Conservation (phyloP, 371 early-diverging fungal genomes). For the Mucor indicus region DNA sequence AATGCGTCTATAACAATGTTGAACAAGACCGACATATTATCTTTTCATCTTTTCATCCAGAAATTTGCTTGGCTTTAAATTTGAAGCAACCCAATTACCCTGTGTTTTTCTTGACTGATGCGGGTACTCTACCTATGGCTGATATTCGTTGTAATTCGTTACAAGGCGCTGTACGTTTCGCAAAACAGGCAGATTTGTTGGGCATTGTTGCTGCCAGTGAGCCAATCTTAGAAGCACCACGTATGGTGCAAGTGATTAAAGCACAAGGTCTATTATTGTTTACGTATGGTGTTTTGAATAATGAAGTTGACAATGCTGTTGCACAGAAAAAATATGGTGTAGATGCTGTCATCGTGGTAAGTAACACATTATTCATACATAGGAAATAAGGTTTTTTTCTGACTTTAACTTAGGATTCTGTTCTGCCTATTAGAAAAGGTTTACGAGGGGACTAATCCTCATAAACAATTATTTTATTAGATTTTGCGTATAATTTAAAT, state of each 20-base stretch:
- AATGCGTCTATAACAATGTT: constrained; percentile 70
- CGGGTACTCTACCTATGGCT: constrained; percentile 70
- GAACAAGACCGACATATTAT: constrained; percentile 75
- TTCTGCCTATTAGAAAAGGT: constrained; percentile 60
- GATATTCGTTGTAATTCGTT: constrained; percentile 87
- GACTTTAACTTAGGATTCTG: constrained; percentile 41
- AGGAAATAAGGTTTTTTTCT: neutral
- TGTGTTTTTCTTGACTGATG: constrained; percentile 91
- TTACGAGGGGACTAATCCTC: constrained; percentile 41
- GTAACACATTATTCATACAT: constrained; percentile 4
- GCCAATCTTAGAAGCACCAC: constrained; percentile 79
- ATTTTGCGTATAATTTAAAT: too few relatives aligned
- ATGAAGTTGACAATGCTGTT: constrained; percentile 68
- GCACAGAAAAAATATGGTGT: constrained; percentile 76
- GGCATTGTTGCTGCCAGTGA: constrained; percentile 84
- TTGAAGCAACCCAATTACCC: constrained; percentile 85
- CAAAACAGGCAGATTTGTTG: constrained; percentile 67
- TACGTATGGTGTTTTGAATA: constrained; percentile 88
- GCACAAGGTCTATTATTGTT: constrained; percentile 72
- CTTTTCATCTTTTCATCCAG: constrained; percentile 95
- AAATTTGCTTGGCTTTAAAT: constrained; percentile 78
- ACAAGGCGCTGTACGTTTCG: constrained; percentile 81
- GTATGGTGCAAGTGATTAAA: constrained; percentile 70
- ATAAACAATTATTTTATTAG: too few relatives aligned
- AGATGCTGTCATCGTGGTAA: constrained; percentile 78